Evolutionary conservation across 306 rosid genomes (phyloP).

Genomic region (Castanospermum australe): DNA sequence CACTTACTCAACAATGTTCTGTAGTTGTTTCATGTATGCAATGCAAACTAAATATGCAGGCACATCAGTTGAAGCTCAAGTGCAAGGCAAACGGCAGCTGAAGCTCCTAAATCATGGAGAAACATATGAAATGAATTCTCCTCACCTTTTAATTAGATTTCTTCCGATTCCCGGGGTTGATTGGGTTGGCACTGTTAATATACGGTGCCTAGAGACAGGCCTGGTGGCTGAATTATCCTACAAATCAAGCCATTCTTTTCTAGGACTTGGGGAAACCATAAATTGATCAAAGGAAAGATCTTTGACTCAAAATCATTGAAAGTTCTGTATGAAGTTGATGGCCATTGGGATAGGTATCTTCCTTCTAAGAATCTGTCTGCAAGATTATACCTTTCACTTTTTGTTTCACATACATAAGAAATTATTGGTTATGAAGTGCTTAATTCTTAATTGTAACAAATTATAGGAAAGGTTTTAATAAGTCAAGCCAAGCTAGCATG

Average conservation of each 20-base stretch:
- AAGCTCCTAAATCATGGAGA: constrained; percentile 79
- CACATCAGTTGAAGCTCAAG: constrained; percentile 66
- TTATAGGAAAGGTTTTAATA: not conserved
- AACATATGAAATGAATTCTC: constrained; percentile 82
- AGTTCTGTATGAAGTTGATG: constrained; percentile 71
- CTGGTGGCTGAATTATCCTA: constrained; percentile 68
- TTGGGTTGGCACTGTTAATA: constrained; percentile 67
- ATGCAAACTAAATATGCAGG: constrained; percentile 45
- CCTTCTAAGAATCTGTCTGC: not conserved
- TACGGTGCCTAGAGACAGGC: constrained; percentile 61
- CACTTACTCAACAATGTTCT: not conserved
- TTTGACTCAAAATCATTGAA: constrained; percentile 43
- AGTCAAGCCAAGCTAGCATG: not conserved
- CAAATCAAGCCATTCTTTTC: constrained; percentile 50
- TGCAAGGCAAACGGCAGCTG: constrained; percentile 63
- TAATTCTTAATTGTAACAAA: not conserved
- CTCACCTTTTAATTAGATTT: constrained; percentile 58
- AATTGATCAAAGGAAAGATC: constrained; percentile 77
- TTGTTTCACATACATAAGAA: not conserved
- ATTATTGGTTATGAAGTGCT: not conserved
- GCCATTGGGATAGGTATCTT: constrained; percentile 92
- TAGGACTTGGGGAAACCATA: constrained; percentile 63
- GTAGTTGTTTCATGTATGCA: not conserved
- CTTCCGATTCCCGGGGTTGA: constrained; percentile 60
- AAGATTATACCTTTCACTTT: constrained; percentile 11